These are phyloP conservation scores for Trichoderma atrobrunneum DNA, from an alignment of 2,329 filamentous ascomycete species.

Conservation along the genomic window DNA sequence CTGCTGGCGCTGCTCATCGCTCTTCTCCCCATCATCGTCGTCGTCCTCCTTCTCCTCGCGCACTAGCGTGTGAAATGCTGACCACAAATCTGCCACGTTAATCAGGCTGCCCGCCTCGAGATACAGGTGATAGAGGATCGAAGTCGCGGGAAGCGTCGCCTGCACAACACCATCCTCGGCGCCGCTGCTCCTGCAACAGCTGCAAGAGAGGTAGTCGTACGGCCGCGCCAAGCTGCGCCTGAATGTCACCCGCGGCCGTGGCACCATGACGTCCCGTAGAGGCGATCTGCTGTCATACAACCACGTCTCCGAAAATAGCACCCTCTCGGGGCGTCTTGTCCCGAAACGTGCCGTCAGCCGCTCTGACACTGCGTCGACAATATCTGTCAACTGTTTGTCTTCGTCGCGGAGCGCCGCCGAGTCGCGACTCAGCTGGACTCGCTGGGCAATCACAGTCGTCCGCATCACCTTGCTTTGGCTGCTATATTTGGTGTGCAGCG, in stretches of 20 bases:
- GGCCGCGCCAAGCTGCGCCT: conserved; percentile 70
- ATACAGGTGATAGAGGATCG: conserved; percentile 76
- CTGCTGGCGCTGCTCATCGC: conserved; percentile 30
- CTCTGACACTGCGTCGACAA: conserved; percentile 52
- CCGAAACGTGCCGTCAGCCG: conserved; percentile 29
- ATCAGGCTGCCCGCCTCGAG: conserved; percentile 73
- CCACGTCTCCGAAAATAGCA: conserved; percentile 70
- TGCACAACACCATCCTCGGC: conserved; percentile 44
- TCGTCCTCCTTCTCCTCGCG: conserved; percentile 38
- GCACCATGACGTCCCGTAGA: conserved; percentile 70
- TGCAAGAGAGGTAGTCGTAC: conserved; percentile 73
- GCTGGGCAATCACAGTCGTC: conserved; percentile 77
- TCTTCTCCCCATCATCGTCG: conserved; percentile 47
- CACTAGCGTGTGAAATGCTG: conserved; percentile 67
- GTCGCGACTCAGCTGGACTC: conserved; percentile 75
- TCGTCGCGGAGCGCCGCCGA: conserved; percentile 66
- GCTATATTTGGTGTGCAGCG: conserved; percentile 72
- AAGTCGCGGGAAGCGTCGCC: conserved; percentile 64
- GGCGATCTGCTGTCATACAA: conserved; percentile 70
- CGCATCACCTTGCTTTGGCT: conserved; percentile 67
- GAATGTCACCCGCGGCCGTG: conserved; percentile 66
- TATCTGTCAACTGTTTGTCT: conserved; percentile 66
- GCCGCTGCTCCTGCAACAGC: conserved; percentile 57
- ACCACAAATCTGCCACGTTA: conserved; percentile 78
- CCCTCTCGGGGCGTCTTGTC: conserved; percentile 32